These are phyloP conservation scores for Euphorbia corollata DNA, from an alignment of 441 rosid genomes.

Conservation along the genomic window DNA sequence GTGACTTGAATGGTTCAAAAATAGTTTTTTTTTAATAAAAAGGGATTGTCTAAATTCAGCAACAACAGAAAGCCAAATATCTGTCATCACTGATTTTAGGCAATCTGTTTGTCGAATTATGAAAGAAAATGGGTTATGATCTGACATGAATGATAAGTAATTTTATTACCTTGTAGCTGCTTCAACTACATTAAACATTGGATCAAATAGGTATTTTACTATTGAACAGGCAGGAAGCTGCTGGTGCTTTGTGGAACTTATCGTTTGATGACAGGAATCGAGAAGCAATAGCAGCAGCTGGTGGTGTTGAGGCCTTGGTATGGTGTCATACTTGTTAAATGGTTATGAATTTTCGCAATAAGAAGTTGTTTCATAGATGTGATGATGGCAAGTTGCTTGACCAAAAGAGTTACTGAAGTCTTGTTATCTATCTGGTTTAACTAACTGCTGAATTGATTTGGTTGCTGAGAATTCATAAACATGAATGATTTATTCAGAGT, in stretches of 20 bases:
- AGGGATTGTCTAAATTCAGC: not conserved
- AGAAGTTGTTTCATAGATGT: constrained; percentile 8
- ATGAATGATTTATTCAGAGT: no score
- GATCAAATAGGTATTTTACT: constrained; percentile 13
- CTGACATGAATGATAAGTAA: not conserved
- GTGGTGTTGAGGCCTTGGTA: constrained; percentile 99
- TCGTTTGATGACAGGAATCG: constrained; percentile 91
- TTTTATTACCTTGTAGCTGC: not conserved
- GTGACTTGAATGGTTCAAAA: not conserved
- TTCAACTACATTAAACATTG: not conserved
- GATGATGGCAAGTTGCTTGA: no score
- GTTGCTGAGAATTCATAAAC: no score
- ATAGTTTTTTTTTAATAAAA: not conserved
- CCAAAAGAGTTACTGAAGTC: no score
- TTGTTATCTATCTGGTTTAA: no score
- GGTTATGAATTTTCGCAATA: not conserved
- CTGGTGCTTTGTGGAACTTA: constrained; percentile 95
- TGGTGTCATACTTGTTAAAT: constrained; percentile 18
- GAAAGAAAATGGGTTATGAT: not conserved
- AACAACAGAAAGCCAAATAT: not conserved
- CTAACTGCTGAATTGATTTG: no score
- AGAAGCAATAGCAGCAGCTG: constrained; percentile 89
- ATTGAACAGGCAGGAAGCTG: constrained; percentile 83
- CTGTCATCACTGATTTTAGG: not conserved
- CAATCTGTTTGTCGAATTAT: not conserved